Percentiles rank a stretch among this genome's conserved stretches.
These are phyloP conservation scores for Anisogramma anomala DNA, from an alignment of 2,329 filamentous ascomycete species.

Conservation along the genomic window DNA sequence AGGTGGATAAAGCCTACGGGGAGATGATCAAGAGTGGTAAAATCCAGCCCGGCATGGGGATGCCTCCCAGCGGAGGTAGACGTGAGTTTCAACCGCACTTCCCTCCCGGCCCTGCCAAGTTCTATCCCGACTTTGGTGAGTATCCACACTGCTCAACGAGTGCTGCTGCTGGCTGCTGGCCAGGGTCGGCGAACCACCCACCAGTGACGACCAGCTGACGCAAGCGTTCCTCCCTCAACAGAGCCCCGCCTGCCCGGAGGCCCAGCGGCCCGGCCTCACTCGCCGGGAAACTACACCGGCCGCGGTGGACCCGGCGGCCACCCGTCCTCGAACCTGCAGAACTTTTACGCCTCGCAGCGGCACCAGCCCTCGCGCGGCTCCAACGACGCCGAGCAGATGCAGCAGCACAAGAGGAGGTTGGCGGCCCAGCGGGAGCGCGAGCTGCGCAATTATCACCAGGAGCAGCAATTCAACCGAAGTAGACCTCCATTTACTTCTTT, in stretches of 20 bases:
- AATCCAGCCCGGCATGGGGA: constrained; percentile 46
- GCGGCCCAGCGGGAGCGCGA: constrained; percentile 97
- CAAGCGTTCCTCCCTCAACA: constrained; percentile 5
- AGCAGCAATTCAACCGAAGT: constrained; percentile 99
- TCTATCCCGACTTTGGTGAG: constrained; percentile 50
- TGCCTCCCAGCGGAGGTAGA: constrained; percentile 47
- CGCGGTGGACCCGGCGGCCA: constrained; percentile 29
- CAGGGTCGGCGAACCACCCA: constrained; percentile 18
- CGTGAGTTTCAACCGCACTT: constrained; percentile 68
- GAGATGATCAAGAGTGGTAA: constrained; percentile 96
- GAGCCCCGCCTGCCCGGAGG: constrained; percentile 11
- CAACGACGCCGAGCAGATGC: constrained; percentile 92
- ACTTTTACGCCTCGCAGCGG: constrained; percentile 87
- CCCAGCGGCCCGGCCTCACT: constrained; percentile 11
- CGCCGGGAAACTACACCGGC: constrained; percentile 35
- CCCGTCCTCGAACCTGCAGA: constrained; percentile 61
- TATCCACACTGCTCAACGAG: constrained; percentile 17
- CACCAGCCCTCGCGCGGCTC: constrained; percentile 76
- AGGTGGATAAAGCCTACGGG: constrained; percentile 91
- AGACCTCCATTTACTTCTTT: constrained; percentile 66
- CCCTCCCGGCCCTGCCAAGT: constrained; percentile 39
- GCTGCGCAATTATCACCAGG: constrained; percentile 98
- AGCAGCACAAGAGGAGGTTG: constrained; percentile 98
- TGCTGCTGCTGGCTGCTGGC: too few relatives aligned
- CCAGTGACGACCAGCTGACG: constrained; percentile 16